Evolutionary conservation across 73 alveolate species (phyloP).

Genomic region (Stentor roeselii): DNA sequence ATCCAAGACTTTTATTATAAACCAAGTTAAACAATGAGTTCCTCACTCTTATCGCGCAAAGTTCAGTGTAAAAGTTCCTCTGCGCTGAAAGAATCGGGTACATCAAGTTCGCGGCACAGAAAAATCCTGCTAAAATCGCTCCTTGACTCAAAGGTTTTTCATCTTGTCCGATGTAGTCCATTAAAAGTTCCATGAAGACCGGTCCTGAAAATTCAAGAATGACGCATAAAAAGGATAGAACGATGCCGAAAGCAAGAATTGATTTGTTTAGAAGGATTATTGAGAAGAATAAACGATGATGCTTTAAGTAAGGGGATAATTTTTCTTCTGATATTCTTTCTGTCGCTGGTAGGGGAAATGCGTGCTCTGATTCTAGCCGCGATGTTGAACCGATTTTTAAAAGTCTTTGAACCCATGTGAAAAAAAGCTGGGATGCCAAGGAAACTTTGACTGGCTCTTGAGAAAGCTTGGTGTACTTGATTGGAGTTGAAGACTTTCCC

Average conservation of each 20-base stretch:
- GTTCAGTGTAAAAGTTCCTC: not conserved
- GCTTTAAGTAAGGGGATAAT: not conserved
- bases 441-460: not conserved
- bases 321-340: not conserved
- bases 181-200: constrained; percentile 7
- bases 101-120: not conserved
- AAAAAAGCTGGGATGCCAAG: not conserved
- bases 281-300: not conserved
- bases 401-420: not conserved
- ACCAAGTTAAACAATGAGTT: not conserved
- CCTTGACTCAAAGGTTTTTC: constrained; percentile 10
- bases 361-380: not conserved
- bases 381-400: not conserved
- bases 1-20: not conserved
- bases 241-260: not conserved
- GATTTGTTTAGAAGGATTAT: not conserved
- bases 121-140: constrained; percentile 2
- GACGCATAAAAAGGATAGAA: not conserved
- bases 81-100: not conserved
- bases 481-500: not conserved
- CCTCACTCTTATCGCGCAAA: not conserved
- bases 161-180: not conserved
- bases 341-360: not conserved
- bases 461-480: not conserved
- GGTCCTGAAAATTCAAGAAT: constrained; percentile 16